phyloP scores from a whole-genome alignment of 2,329 filamentous ascomycete species.

The Aspergillus neotritici region DNA sequence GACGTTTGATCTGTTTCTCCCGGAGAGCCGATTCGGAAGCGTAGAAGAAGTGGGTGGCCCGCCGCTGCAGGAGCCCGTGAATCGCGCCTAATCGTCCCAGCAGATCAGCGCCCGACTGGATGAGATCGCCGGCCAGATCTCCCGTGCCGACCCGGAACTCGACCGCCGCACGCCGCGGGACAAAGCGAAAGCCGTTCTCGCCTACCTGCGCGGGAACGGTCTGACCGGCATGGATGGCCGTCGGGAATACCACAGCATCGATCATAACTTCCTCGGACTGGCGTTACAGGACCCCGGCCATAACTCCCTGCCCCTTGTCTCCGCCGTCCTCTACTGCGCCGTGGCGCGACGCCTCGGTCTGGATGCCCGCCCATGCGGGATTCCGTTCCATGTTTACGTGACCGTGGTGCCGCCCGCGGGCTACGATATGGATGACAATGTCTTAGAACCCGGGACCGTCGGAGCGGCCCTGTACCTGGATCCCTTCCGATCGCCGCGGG shows the following conservation, averaged over 20 bases:
- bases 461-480: conserved; percentile 71
- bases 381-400: conserved; percentile 79
- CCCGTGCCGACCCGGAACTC: conserved; percentile 48
- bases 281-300: conserved; percentile 68
- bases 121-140: conserved; percentile 54
- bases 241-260: conserved; percentile 67
- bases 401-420: conserved; percentile 62
- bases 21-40: conserved; percentile 67
- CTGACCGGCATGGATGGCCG: conserved; percentile 67
- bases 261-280: conserved; percentile 83
- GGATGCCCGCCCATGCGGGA: conserved; percentile 70
- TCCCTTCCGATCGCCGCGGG: conserved; percentile 65
- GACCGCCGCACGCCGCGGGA: conserved; percentile 55
- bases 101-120: conserved; percentile 63
- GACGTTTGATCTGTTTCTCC: conserved; percentile 84
- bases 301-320: conserved; percentile 78
- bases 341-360: conserved; percentile 70
- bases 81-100: conserved; percentile 10
- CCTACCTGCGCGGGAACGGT: conserved; percentile 62
- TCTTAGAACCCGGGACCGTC: conserved; percentile 11
- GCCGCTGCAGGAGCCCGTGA: neutral
- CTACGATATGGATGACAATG: conserved; percentile 54
- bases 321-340: conserved; percentile 77
- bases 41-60: conserved; percentile 57
- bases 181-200: conserved; percentile 62